These are phyloP conservation scores for Taphrina flavorubra DNA, from an alignment of 1,139 yeast genomes.

Conservation along the genomic window DNA sequence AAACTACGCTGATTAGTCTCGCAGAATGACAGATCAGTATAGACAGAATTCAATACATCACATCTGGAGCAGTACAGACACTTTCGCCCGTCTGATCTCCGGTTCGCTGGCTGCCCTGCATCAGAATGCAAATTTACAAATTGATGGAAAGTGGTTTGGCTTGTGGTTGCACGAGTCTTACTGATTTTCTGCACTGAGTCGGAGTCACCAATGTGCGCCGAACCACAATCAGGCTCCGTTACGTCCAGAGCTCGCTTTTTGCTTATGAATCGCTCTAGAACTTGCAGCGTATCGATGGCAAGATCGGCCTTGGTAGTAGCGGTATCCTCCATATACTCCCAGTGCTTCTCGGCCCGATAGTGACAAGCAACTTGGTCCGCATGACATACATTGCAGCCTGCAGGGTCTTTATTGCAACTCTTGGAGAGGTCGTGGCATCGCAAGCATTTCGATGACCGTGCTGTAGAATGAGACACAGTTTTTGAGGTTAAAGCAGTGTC, in stretches of 20 bases:
- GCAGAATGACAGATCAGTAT: neutral
- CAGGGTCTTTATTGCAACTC: neutral
- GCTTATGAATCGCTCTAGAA: neutral
- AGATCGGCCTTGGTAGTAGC: slow-evolving; percentile 4
- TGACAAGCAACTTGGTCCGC: neutral
- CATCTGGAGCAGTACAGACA: neutral
- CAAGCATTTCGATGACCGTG: neutral
- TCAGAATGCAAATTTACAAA: neutral
- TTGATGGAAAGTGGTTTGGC: neutral
- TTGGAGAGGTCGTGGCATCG: neutral
- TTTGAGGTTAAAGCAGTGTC: neutral
- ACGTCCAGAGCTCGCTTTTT: neutral
- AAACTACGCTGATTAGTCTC: neutral
- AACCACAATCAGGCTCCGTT: neutral
- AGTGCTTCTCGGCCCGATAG: neutral
- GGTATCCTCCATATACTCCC: slow-evolving; percentile 9
- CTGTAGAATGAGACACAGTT: neutral
- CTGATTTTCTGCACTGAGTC: neutral
- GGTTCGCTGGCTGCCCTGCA: neutral
- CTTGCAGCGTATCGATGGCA: slow-evolving; percentile 1
- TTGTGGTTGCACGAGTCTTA: slow-evolving; percentile 4
- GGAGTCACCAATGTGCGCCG: neutral
- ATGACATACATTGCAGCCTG: neutral
- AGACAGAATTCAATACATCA: neutral
- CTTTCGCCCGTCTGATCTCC: neutral